Conservation (phyloP, 495 filamentous ascomycete species). For the Staphylotrichum longicolle region DNA sequence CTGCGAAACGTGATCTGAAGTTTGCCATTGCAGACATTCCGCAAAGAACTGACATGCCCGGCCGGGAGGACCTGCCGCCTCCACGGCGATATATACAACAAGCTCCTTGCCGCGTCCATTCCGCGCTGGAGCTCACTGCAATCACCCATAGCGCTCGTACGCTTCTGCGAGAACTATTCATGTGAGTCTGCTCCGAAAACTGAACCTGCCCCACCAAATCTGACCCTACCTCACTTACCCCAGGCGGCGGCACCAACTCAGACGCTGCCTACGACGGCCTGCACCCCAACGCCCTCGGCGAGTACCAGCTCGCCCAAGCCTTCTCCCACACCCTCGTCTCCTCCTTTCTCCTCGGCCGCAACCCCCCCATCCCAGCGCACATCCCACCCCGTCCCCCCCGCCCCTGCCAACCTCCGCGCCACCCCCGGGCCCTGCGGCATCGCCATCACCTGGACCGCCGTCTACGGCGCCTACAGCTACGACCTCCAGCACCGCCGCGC, state of each 20-base stretch:
- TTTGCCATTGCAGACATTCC: conserved; percentile 36
- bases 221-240: conserved; percentile 21
- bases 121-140: conserved; percentile 20
- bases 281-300: conserved; percentile 38
- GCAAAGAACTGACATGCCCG: conserved; percentile 25
- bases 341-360: conserved; percentile 20
- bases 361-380: conserved; percentile 16
- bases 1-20: conserved; percentile 26
- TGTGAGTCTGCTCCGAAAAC: conserved; percentile 20
- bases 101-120: conserved; percentile 21
- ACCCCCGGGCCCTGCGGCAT: conserved; percentile 18
- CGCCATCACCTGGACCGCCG: conserved; percentile 25
- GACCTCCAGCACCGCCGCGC: conserved; percentile 20
- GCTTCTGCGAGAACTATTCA: conserved; percentile 31
- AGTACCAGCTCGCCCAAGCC: conserved; percentile 33
- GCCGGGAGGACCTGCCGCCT: conserved; percentile 26
- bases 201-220: conserved; percentile 21
- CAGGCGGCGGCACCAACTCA: conserved; percentile 24
- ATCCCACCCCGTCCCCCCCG: conserved; percentile 21
- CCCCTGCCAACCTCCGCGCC: conserved; percentile 18
- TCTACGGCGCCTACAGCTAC: conserved; percentile 33
- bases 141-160: conserved; percentile 32
- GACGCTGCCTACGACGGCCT: conserved; percentile 39
- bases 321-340: conserved; percentile 27
- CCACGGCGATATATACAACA: conserved; percentile 33